Evolutionary conservation across 2,329 filamentous ascomycete species (phyloP).

Genomic region (Fusarium sororula): DNA sequence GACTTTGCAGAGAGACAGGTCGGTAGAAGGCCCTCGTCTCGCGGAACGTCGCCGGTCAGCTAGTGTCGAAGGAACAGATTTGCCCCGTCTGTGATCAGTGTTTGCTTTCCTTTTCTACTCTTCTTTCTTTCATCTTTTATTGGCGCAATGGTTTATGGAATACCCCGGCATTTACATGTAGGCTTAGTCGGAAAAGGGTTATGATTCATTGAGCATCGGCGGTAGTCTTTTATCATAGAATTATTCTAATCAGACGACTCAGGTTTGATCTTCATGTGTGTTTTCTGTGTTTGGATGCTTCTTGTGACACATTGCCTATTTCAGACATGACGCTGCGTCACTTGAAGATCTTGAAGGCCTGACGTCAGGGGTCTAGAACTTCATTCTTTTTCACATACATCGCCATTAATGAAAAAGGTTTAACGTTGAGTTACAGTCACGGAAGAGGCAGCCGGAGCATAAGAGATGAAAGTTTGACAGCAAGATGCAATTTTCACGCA

Average conservation of each 20-base stretch:
- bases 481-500: neutral
- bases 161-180: constrained; percentile 34
- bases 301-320: constrained; percentile 1
- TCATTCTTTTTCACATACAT: neutral
- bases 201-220: constrained; percentile 5
- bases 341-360: neutral
- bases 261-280: neutral
- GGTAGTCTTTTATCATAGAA: constrained; percentile 3
- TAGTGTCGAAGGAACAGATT: constrained; percentile 48
- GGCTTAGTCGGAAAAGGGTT: constrained; percentile 14
- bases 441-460: neutral
- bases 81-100: constrained; percentile 48
- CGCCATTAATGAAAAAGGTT: neutral
- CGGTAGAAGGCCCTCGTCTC: constrained; percentile 39
- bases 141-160: constrained; percentile 35
- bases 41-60: constrained; percentile 51
- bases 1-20: constrained; percentile 46
- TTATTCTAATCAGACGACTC: constrained; percentile 1
- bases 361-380: neutral
- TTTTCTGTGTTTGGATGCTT: neutral
- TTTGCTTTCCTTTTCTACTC: neutral
- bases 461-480: neutral
- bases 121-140: neutral
- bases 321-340: neutral
- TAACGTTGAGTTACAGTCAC: no score